Base-by-base conservation (phyloP, 1,284 basidiomycete genomes). In the Quambalaria eucalypti region DNA sequence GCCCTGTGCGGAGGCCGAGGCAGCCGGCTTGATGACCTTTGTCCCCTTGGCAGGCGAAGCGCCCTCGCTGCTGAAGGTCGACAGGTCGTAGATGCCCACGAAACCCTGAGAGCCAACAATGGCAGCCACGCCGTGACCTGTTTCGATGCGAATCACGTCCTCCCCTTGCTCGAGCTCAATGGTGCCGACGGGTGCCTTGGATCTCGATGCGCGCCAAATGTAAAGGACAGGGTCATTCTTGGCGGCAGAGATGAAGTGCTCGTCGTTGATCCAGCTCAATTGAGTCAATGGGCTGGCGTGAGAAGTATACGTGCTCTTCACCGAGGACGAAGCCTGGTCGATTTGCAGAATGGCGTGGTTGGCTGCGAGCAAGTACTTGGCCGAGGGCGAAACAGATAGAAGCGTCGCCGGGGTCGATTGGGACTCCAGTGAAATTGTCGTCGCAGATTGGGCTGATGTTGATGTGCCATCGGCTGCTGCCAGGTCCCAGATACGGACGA, bases 141-240 rank as follows among this genome's bases (percentile, higher is more conserved):
- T 14, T 21, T 46, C 42, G 25, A 46, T 12, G 21, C 42, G 19
- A 6, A 46, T 21, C 5, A 46, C 42, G 25, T 46, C 42, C 25
- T 46, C 21, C 12, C 42, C 42, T 21, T 46, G 42, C 25, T 46
- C 42, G 19, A 46, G 42, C 42, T 46, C 42, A 23, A 46, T 46
- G 4, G 42, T 46, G 16, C 21, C 42, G 14, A 46, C 14, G 4
- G 42, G 21, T 19, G 42, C 42, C 42, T 46, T 46, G 2, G 42
- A 23, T 12, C 36, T 39, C 55, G 78, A 76, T 57, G 82, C 63
- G 67, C 82, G 76, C 87, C 86, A 84, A 48, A 85, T 66, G 66
- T 83, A 85, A n/a, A 88, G 78, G 44, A 86, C 83, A 21, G 87
- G 82, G 76, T 90, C 87, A 28, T 81, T 81, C 65, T 87, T 83